Evolutionary conservation across 306 rosid species (phyloP), one percentile per base, ranked within the genome.

Genomic region (Castanea sativa): DNA sequence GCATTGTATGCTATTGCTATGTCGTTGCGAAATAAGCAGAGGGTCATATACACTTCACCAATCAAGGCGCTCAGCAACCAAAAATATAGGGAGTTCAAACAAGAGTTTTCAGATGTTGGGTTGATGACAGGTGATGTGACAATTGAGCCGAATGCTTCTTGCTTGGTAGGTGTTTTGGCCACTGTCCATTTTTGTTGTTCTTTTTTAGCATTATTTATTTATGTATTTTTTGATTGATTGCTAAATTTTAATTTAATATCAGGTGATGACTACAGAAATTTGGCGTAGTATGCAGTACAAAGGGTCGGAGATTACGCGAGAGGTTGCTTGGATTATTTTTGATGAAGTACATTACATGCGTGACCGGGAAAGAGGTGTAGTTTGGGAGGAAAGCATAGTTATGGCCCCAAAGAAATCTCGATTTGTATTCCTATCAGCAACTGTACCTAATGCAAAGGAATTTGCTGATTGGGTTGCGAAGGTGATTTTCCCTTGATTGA

Each of bases 301-400:
- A 84, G 99, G 99, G 58, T 95, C 98, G 4, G 98, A 93, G 90
- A 60, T 95, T 30, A 92, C 92, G 0, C 87, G 93, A 75, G 99
- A 92, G 87, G 98, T 95, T 43, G 98, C 98, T 23, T 95, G 99
- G 99, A 79, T 95, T 7, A 89, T 95, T 73, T 95, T 95, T 71
- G 99, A 95, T 64, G 99, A 95, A 84, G 97, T 95, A 59, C 99
- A 95, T 86, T 95, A 95, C 85, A 95, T 93, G 99, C 93, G 98
- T 20, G 98, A 95, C 81, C 88, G 92, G 1, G 99, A 95, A 80
- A 88, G 99, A 72, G 99, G 99, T 11, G 99, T 95, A 13, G 99
- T 95, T 12, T 95, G 99, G 98, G 99, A 95, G 77, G 99, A 95
- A 83, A 92, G 99, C 89, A 95, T 95, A 86, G 96, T 95, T 76